These are phyloP conservation scores for Paramecium octaurelia DNA, from an alignment of 73 alveolate species.

Conservation along the genomic window DNA sequence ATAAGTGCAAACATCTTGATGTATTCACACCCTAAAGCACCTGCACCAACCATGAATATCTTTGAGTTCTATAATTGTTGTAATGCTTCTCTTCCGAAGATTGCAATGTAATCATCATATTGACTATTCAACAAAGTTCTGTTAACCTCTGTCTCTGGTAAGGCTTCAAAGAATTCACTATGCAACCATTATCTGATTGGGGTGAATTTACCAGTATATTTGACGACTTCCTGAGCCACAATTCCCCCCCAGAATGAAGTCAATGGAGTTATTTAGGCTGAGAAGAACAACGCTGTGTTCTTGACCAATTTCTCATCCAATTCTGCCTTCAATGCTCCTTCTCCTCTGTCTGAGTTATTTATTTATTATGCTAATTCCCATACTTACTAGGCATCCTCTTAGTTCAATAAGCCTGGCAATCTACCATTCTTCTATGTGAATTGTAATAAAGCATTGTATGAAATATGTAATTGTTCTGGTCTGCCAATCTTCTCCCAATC, in stretches of 20 bases:
- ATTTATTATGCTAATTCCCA: conserved; percentile 74
- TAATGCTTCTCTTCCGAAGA: conserved; percentile 92
- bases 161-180: conserved; percentile 60
- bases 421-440: conserved; percentile 69
- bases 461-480: conserved; percentile 83
- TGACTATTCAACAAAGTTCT: conserved; percentile 78
- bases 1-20: conserved; percentile 95
- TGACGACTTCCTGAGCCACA: conserved; percentile 96
- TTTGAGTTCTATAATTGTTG: conserved; percentile 69
- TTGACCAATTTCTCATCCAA: conserved; percentile 83
- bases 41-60: conserved; percentile 94
- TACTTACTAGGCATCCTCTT: conserved; percentile 75
- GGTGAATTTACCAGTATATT: conserved; percentile 97
- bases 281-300: conserved; percentile 80
- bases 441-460: conserved; percentile 68
- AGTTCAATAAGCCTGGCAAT: conserved; percentile 70
- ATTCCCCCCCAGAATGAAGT: conserved; percentile 99
- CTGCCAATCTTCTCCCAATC: conserved; percentile 88
- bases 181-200: conserved; percentile 85
- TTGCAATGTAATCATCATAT: conserved; percentile 94
- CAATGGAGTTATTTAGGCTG: conserved; percentile 90
- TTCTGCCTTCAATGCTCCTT: conserved; percentile 71
- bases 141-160: conserved; percentile 61
- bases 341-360: conserved; percentile 72
- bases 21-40: conserved; percentile 99